phyloP scores from a whole-genome alignment of 441 rosid genomes.

The Hura crepitans region DNA sequence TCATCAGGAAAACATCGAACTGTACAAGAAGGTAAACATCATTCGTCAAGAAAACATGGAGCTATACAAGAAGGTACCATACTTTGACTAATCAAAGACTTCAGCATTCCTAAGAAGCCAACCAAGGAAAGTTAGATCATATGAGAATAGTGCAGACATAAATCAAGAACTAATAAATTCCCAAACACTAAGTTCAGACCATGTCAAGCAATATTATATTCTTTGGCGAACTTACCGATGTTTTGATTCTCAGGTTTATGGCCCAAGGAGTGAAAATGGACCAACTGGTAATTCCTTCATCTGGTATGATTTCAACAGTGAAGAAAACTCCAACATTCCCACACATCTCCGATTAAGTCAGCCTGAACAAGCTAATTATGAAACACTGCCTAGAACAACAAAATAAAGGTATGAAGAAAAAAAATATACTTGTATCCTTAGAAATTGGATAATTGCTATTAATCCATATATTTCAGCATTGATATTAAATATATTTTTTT shows the following conservation, averaged over 20 bases:
- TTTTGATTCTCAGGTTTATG: constrained; percentile 37
- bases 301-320: constrained; percentile 23
- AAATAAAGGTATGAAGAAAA: constrained; percentile 17
- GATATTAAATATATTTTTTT: not conserved
- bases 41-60: constrained; percentile 40
- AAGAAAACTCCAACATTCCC: constrained; percentile 30
- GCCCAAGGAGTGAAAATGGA: constrained; percentile 28
- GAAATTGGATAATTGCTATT: not conserved
- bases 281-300: constrained; percentile 26
- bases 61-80: constrained; percentile 40
- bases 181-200: no score
- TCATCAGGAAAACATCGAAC: constrained; percentile 55
- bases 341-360: constrained; percentile 46
- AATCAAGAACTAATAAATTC: no score
- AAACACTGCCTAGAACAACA: constrained; percentile 18
- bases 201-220: not conserved
- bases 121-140: not conserved
- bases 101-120: not conserved
- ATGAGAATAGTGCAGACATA: not conserved
- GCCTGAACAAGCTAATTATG: constrained; percentile 28
- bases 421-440: not conserved
- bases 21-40: constrained; percentile 47
- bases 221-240: constrained; percentile 6
- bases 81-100: not conserved
- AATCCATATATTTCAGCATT: not conserved